These are phyloP conservation scores for Trichoderma arundinaceum DNA, from an alignment of 2,329 filamentous ascomycete genomes.

Conservation along the genomic window DNA sequence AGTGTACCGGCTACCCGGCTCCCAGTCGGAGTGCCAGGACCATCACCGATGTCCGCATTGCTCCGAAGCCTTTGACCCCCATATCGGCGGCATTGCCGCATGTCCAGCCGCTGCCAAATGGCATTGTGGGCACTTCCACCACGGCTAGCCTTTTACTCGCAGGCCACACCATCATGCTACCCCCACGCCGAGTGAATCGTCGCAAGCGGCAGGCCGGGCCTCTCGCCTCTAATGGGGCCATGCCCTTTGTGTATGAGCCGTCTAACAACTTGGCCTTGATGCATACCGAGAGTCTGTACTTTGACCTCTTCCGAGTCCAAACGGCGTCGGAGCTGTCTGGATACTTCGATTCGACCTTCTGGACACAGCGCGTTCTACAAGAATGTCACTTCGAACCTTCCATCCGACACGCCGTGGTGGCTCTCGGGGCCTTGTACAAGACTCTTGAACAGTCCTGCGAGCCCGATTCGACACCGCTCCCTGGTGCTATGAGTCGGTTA, in stretches of 20 bases:
- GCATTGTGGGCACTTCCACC: constrained; percentile 32
- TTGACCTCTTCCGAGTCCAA: constrained; percentile 65
- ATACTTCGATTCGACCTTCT: constrained; percentile 70
- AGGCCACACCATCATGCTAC: constrained; percentile 37
- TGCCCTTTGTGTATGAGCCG: constrained; percentile 51
- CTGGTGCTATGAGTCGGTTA: constrained; percentile 36
- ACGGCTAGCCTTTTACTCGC: constrained; percentile 30
- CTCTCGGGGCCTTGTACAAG: constrained; percentile 70
- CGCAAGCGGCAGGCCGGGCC: constrained; percentile 28
- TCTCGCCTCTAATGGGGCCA: constrained; percentile 27
- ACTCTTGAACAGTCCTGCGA: constrained; percentile 64
- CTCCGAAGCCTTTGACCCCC: constrained; percentile 50
- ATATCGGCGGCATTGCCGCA: not conserved
- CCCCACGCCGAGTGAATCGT: constrained; percentile 42
- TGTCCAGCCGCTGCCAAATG: constrained; percentile 1
- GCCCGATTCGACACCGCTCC: constrained; percentile 47
- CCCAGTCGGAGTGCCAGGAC: constrained; percentile 55
- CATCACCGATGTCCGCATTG: constrained; percentile 56
- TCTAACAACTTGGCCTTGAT: constrained; percentile 54
- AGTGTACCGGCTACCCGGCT: constrained; percentile 67
- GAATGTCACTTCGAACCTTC: constrained; percentile 66
- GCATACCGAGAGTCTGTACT: constrained; percentile 62
- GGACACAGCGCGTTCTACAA: constrained; percentile 66
- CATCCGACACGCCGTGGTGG: constrained; percentile 69
- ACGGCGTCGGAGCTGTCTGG: constrained; percentile 69